Evolutionary conservation across 345 rosid genomes (phyloP).

Genomic region (Lumnitzera racemosa): DNA sequence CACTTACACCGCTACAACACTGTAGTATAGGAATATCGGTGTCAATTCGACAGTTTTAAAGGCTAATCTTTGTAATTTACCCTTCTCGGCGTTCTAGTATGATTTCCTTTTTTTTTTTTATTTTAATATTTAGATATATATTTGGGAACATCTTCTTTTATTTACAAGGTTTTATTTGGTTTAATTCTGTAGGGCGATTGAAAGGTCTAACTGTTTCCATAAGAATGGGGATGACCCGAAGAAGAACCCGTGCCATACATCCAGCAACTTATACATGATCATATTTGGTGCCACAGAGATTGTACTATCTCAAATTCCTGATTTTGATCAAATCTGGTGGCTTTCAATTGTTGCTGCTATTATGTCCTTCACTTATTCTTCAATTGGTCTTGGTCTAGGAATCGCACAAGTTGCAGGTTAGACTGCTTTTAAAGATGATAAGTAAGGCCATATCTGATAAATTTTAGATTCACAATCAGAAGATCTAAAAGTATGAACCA

Average conservation of each 20-base stretch:
- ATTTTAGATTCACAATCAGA: too few species aligned
- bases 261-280: slow-evolving; percentile 30
- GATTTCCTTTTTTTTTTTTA: neutral
- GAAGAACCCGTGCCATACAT: slow-evolving; percentile 28
- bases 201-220: slow-evolving; percentile 34
- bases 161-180: too few species aligned
- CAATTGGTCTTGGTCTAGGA: slow-evolving; percentile 30
- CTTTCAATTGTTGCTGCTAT: slow-evolving; percentile 33
- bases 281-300: slow-evolving; percentile 25
- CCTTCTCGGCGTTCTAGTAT: neutral
- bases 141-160: too few species aligned
- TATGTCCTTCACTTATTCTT: slow-evolving; percentile 36
- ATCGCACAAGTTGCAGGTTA: slow-evolving; percentile 21
- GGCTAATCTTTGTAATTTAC: too few species aligned
- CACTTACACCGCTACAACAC: too few species aligned
- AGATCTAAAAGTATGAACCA: too few species aligned
- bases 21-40: too few species aligned
- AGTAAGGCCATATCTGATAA: too few species aligned
- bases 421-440: neutral
- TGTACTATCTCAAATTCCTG: slow-evolving; percentile 32
- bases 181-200: slow-evolving; percentile 22
- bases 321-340: slow-evolving; percentile 33
- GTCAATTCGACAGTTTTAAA: too few species aligned
- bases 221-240: slow-evolving; percentile 15
- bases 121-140: neutral